phyloP scores from a whole-genome alignment of 2,329 filamentous ascomycete genomes.

The Hypoxylon sp. region DNA sequence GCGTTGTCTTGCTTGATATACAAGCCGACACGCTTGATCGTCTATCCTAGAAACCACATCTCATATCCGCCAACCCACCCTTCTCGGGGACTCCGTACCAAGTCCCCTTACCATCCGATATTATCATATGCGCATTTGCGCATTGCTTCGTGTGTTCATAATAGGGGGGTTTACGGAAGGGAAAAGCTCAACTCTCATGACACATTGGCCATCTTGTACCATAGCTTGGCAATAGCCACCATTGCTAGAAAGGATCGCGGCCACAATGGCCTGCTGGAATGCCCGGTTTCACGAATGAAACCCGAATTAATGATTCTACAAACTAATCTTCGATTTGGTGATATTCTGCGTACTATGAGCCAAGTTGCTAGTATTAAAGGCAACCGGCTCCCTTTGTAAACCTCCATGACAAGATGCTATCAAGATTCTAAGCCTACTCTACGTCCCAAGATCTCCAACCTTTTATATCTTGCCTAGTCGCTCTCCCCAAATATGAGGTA shows the following conservation, averaged over 20 bases:
- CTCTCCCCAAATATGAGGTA: no score
- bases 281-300: constrained; percentile 16
- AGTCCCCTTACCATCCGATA: constrained; percentile 5
- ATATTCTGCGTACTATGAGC: background rate
- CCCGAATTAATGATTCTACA: constrained; percentile 2
- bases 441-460: background rate
- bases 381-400: background rate
- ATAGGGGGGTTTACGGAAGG: constrained; percentile 16
- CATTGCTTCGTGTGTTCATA: constrained; percentile 27
- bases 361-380: background rate
- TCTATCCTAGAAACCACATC: constrained; percentile 12
- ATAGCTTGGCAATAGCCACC: constrained; percentile 42
- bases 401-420: background rate
- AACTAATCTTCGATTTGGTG: background rate
- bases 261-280: constrained; percentile 40
- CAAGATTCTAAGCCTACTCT: background rate
- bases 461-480: background rate
- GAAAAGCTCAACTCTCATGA: constrained; percentile 43
- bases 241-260: constrained; percentile 37
- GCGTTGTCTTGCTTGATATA: constrained; percentile 3
- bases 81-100: background rate
- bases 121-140: constrained; percentile 4
- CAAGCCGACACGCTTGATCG: constrained; percentile 8
- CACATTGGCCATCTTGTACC: constrained; percentile 40
- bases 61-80: constrained; percentile 3